A percentile compares a stretch with the other conserved stretches of the same genome.
Conservation (phyloP, 768 basidiomycete genomes). For the Auricularia heimuer region DNA sequence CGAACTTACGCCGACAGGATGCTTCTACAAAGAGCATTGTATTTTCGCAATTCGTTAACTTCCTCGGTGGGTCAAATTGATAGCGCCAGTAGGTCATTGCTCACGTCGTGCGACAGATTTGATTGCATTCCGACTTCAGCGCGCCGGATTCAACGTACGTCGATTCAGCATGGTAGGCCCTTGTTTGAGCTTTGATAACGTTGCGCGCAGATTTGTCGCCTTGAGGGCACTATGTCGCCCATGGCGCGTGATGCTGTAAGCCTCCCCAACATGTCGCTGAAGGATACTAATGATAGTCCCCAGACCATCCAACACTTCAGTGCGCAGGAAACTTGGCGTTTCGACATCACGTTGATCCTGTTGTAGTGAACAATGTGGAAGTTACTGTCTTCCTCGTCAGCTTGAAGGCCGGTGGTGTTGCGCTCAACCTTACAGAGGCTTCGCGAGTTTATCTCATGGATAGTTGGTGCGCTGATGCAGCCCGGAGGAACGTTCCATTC, state of each 20-base stretch:
- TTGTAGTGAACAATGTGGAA: conserved; percentile 79
- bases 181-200: conserved; percentile 5
- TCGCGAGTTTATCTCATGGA: conserved; percentile 96
- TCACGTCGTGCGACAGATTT: conserved; percentile 42
- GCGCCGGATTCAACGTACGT: conserved; percentile 79
- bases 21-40: conserved; percentile 93
- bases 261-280: neutral
- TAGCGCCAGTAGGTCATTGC: neutral
- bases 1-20: conserved; percentile 72
- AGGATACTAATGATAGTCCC: neutral
- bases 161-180: neutral
- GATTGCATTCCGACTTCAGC: conserved; percentile 85
- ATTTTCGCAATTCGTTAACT: conserved; percentile 92
- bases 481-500: neutral
- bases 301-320: conserved; percentile 86
- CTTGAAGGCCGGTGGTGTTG: conserved; percentile 92
- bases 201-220: conserved; percentile 63
- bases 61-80: conserved; percentile 29
- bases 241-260: conserved; percentile 71
- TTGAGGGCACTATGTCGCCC: conserved; percentile 97
- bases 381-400: conserved; percentile 97
- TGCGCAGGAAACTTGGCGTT: conserved; percentile 26
- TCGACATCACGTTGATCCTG: conserved; percentile 3
- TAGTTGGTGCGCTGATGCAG: conserved; percentile 43
- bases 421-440: conserved; percentile 82